Evolutionary conservation across 1,284 basidiomycete species (phyloP), one percentile per base, ranked within the genome.

Genomic region (Amylostereum chailletii): DNA sequence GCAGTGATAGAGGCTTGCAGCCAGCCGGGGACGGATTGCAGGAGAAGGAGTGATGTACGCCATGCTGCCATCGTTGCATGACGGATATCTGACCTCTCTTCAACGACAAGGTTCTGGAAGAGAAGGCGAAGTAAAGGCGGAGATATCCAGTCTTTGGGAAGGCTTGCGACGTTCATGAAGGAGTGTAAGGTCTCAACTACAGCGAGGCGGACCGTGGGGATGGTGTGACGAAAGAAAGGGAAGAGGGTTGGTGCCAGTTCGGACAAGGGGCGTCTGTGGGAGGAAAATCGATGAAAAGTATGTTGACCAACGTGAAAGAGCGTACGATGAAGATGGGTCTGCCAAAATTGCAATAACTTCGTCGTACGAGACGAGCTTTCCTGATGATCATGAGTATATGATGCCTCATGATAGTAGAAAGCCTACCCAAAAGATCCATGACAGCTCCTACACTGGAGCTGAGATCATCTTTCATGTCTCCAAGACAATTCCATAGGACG

Each of bases 191-290:
- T 94, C 53, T 92, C 86, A 50, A 95, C 89, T 4, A 99, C 94
- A 4, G 96, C 88, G 6, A 95, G 75, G 19, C 96, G 91, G 47
- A 99, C 96, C 55, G 86, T 87, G 0, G 90, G 71, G 60, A 99
- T 99, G 0, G 95, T 96, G 67, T 99, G 96, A 8, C 96, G 88
- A 72, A 99, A 95, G 75, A 96, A 99, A 2, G 94, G 91, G 67
- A 93, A 99, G 11, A 97, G 72, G 0, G 86, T 90, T 2, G 92
- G 88, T 10, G 96, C 90, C 45, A 98, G 79, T 1, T 75, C 76
- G 9, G 83, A 77, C 34, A 97, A 75, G 4, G 89, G 84, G 52
- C 83, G 71, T n/a, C 88, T 91, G 49, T 27, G 51, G n/a, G 32
- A 30, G 41, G 49, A 48, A 38, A 46, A 52, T 50, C 49, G 49